These are phyloP conservation scores for Lachancea quebecensis DNA, from an alignment of 805 yeast genomes.

Conservation along the genomic window DNA sequence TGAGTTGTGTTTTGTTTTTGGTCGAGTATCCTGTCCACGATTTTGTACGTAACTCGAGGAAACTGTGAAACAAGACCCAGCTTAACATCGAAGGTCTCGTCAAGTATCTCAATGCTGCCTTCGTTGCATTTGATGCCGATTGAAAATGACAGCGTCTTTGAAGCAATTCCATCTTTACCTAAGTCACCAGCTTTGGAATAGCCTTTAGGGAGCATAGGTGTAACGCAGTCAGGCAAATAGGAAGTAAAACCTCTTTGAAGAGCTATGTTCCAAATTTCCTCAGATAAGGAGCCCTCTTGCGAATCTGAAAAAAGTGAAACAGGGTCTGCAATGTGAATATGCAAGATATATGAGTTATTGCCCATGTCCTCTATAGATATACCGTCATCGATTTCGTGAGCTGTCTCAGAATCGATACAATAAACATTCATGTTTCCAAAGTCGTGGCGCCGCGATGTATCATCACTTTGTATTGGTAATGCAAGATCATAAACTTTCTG, in stretches of 20 bases:
- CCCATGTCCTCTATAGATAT: constrained; percentile 46
- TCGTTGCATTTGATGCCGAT: constrained; percentile 29
- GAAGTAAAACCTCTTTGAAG: constrained; percentile 55
- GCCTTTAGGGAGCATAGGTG: constrained; percentile 63
- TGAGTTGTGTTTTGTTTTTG: not conserved
- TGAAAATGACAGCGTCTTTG: constrained; percentile 46
- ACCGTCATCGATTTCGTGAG: constrained; percentile 94
- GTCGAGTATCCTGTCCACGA: constrained; percentile 47
- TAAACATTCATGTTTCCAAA: constrained; percentile 49
- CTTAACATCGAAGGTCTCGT: constrained; percentile 30
- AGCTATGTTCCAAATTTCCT: constrained; percentile 44
- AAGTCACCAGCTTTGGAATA: constrained; percentile 47
- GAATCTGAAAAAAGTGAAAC: constrained; percentile 46
- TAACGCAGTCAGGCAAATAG: constrained; percentile 61
- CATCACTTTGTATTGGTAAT: constrained; percentile 5
- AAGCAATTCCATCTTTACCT: constrained; percentile 35
- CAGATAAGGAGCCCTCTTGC: constrained; percentile 21
- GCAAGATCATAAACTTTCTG: constrained; percentile 30
- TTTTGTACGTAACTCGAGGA: constrained; percentile 51
- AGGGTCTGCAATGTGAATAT: constrained; percentile 85
- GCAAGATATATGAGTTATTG: constrained; percentile 37
- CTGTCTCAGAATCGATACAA: constrained; percentile 75
- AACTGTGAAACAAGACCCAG: constrained; percentile 42
- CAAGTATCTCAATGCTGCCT: constrained; percentile 15
- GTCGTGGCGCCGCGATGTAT: constrained; percentile 31